A percentile compares a stretch with the other conserved stretches of the same genome.
These are phyloP conservation scores for Claviceps maximensis DNA, from an alignment of 2,329 filamentous ascomycete genomes.

Conservation along the genomic window DNA sequence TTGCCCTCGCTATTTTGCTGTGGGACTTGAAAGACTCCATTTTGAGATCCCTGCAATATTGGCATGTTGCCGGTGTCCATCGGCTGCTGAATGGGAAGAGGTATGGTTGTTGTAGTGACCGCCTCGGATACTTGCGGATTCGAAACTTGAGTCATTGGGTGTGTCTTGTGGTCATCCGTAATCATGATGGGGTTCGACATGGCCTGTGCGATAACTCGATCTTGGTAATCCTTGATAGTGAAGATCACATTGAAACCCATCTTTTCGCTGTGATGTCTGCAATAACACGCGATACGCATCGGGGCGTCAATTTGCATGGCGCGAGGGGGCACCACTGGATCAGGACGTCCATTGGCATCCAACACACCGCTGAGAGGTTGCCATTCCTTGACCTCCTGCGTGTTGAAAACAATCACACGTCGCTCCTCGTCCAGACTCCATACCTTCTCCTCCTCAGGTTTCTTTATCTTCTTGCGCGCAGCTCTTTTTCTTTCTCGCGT, in stretches of 20 bases:
- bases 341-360: conserved; percentile 27
- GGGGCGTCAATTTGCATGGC: conserved; percentile 71
- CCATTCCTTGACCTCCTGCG: conserved; percentile 76
- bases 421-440: conserved; percentile 72
- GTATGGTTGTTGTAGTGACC: conserved; percentile 12
- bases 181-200: conserved; percentile 89
- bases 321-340: conserved; percentile 37
- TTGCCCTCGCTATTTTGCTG: conserved; percentile 51
- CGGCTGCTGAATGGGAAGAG: conserved; percentile 8
- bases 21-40: conserved; percentile 32
- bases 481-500: conserved; percentile 82
- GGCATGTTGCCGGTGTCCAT: conserved; percentile 19
- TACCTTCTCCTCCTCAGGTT: conserved; percentile 79
- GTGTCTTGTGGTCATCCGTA: conserved; percentile 94
- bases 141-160: conserved; percentile 24
- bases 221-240: conserved; percentile 73
- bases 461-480: conserved; percentile 84
- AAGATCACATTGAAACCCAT: conserved; percentile 87
- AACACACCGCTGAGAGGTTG: conserved; percentile 44
- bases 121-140: conserved; percentile 17
- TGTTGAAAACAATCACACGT: conserved; percentile 84
- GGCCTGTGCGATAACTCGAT: conserved; percentile 67
- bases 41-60: conserved; percentile 16
- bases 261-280: conserved; percentile 89
- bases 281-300: conserved; percentile 96